Evolutionary conservation across 352 stramenopile genomes (phyloP).

Genomic region (Halophytophthora batemanensis): DNA sequence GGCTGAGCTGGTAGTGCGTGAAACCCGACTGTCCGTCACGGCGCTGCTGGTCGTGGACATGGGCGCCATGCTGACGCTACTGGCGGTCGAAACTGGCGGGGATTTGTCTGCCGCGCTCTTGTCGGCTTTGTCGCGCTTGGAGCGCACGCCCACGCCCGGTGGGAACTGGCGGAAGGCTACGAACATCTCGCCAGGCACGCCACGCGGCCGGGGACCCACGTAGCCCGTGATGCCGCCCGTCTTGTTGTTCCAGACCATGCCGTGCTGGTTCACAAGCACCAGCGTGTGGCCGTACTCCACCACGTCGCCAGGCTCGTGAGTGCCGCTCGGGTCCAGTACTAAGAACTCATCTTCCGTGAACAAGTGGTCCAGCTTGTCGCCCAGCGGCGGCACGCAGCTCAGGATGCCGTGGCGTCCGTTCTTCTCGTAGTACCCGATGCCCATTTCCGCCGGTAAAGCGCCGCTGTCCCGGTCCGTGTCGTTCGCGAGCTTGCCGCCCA

Average conservation of each 20-base stretch:
- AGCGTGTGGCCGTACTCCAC: slow-evolving; percentile 74
- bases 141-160: slow-evolving; percentile 9
- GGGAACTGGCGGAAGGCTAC: slow-evolving; percentile 53
- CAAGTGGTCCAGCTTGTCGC: slow-evolving; percentile 55
- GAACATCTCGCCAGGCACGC: slow-evolving; percentile 73
- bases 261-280: slow-evolving; percentile 83
- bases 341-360: slow-evolving; percentile 85
- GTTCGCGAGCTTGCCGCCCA: neutral
- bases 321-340: slow-evolving; percentile 61
- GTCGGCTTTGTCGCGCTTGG: slow-evolving; percentile 24
- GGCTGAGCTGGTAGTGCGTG: slow-evolving; percentile 2
- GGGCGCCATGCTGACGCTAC: neutral
- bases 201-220: slow-evolving; percentile 61
- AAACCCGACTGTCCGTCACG: neutral
- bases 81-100: slow-evolving; percentile 11
- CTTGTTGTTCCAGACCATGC: slow-evolving; percentile 89
- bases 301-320: slow-evolving; percentile 34
- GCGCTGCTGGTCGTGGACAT: slow-evolving; percentile 1
- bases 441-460: slow-evolving; percentile 12
- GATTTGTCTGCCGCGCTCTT: slow-evolving; percentile 13
- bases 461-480: neutral
- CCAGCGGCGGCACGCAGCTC: slow-evolving; percentile 77
- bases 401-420: slow-evolving; percentile 82
- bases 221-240: slow-evolving; percentile 86
- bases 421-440: slow-evolving; percentile 86